These are phyloP conservation scores for Wickerhamiella kurtzmanii DNA, from an alignment of 805 yeast genomes.

Conservation along the genomic window DNA sequence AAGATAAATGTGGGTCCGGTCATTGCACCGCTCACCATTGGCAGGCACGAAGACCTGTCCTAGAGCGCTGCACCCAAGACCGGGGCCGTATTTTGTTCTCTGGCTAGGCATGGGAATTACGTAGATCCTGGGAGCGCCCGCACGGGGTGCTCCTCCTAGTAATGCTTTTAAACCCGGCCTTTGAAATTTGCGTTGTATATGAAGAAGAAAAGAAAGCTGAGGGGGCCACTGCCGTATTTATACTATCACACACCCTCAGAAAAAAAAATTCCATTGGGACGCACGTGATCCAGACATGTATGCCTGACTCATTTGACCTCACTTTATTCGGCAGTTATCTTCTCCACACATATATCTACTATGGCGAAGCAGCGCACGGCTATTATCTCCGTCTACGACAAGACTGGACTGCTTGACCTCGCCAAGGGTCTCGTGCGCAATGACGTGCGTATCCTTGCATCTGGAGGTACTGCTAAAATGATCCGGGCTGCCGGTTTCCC, in stretches of 20 bases:
- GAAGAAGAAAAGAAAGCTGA: background rate
- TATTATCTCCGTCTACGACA: conserved; percentile 91
- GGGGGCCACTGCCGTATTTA: too few species aligned
- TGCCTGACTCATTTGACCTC: too few species aligned
- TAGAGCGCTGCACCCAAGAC: conserved; percentile 21
- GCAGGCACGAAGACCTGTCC: conserved; percentile 21
- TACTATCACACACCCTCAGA: too few species aligned
- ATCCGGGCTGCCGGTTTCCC: conserved; percentile 97
- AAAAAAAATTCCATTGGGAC: too few species aligned
- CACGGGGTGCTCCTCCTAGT: conserved; percentile 17
- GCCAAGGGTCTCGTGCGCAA: conserved; percentile 88
- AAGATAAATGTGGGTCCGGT: conserved; percentile 14
- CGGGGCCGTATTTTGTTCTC: conserved; percentile 16
- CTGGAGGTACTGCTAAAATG: conserved; percentile 93
- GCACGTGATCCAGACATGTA: too few species aligned
- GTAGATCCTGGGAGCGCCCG: conserved; percentile 19
- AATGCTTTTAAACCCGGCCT: conserved; percentile 16
- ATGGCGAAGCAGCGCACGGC: conserved; percentile 49
- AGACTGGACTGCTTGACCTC: conserved; percentile 88
- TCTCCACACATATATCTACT: background rate
- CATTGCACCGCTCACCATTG: conserved; percentile 19
- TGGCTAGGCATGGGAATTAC: conserved; percentile 16
- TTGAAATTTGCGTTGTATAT: conserved; percentile 17
- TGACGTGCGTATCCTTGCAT: conserved; percentile 83
- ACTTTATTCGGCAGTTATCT: too few species aligned